Evolutionary conservation across 2,329 filamentous ascomycete genomes (phyloP).

Genomic region (Juglanconis sp.): DNA sequence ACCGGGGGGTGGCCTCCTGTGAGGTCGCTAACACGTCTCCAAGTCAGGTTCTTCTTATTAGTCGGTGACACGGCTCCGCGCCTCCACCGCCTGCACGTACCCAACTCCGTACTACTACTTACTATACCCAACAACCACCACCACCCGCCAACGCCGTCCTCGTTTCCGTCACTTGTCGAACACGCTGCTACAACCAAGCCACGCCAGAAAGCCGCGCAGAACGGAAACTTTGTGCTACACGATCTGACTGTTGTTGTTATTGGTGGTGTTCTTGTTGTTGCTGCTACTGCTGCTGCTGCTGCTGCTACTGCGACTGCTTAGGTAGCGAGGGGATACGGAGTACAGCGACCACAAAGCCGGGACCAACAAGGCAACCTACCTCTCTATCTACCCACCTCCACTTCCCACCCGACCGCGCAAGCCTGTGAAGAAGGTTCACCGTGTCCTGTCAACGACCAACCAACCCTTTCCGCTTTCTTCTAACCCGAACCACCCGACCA

Average conservation of each 20-base stretch:
- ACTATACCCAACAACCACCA: not conserved
- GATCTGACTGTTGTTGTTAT: no score
- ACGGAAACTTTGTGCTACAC: no score
- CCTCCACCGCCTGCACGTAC: not conserved
- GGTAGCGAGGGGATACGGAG: no score
- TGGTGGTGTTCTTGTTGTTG: no score
- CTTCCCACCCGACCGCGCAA: not conserved
- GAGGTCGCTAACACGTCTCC: not conserved
- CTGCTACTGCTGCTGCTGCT: no score
- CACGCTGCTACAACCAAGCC: not conserved
- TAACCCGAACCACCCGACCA: conserved; percentile 6
- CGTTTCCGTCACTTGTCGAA: not conserved
- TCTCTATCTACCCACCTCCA: not conserved
- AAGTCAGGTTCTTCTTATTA: not conserved
- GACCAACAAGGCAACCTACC: not conserved
- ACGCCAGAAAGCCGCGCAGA: not conserved
- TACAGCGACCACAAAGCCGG: no score
- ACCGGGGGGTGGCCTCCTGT: not conserved
- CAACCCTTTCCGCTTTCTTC: not conserved
- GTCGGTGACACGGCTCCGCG: not conserved
- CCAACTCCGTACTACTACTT: not conserved
- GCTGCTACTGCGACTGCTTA: no score
- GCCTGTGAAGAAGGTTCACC: not conserved
- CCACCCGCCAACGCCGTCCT: not conserved
- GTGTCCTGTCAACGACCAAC: not conserved